Base-by-base conservation (phyloP, 106 monocot species). In the Narthecium ossifragum region DNA sequence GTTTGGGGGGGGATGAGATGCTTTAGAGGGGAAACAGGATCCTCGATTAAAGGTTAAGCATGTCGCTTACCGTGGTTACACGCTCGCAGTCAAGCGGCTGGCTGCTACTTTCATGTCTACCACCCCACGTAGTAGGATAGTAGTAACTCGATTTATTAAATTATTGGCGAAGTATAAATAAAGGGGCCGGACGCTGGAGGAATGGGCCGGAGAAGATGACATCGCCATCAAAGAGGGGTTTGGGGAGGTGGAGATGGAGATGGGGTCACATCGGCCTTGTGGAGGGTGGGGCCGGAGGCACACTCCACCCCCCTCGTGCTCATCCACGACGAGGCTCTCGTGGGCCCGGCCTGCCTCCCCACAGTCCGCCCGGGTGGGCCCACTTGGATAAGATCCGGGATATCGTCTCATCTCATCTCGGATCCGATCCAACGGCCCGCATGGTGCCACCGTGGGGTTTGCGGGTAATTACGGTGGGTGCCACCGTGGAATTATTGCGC, bases 1-100 rank as follows among this genome's bases (percentile, higher is more conserved):
- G n/a, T n/a, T n/a, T n/a, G n/a, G n/a, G n/a, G n/a, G n/a, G 30
- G 10, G 14, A 2, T 27, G 30, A 5, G 10, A 53, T 27, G 53
- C 23, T 22, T 23, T 22, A 22, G 21, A 30, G 30, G 12, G 14
- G 53, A 17, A 55, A 55, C 55, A 55, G 12, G 14, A 21, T 1
- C 55, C 55, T 55, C 32, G 55, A 32, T 55, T 20, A 32, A 55
- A 32, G 55, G 0, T 33, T 32, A 55, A 55, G 33, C 28, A 33
- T 33, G 55, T 55, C 55, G 18, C 32, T 10, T 33, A 31, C 14
- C 55, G 32, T 9, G 32, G 12, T 2, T 14, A 30, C 32, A 33
- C 55, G 21, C 7, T 8, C 33, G 0, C 32, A 30, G 5, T 33
- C 55, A 24, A 24, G 32, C 55, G 31, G 55, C 9, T 21, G 31